These are phyloP conservation scores for Penicillium robsamsonii DNA, from an alignment of 495 filamentous ascomycete genomes.

Conservation along the genomic window DNA sequence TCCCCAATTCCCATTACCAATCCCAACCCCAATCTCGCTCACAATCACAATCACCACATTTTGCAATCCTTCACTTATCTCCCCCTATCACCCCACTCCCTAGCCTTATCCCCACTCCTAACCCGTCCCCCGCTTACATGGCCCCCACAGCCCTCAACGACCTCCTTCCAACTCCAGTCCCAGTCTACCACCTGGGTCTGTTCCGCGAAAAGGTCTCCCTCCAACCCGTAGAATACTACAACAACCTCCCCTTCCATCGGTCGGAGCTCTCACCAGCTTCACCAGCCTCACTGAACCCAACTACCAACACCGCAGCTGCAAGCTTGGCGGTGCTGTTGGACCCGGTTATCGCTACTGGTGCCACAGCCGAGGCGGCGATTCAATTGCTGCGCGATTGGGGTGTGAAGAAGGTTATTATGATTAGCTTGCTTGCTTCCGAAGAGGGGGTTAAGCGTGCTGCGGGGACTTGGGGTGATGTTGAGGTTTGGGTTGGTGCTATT, in stretches of 20 bases:
- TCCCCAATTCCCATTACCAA: constrained; percentile 1
- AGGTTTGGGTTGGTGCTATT: constrained; percentile 80
- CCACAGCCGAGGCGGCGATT: constrained; percentile 85
- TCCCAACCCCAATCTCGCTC: background rate
- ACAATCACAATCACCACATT: background rate
- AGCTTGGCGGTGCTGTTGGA: constrained; percentile 81
- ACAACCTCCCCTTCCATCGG: constrained; percentile 81
- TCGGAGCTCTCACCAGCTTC: constrained; percentile 29
- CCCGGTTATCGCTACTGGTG: constrained; percentile 91
- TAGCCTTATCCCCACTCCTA: background rate
- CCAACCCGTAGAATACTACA: constrained; percentile 96
- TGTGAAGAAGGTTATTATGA: constrained; percentile 71
- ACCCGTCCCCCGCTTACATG: constrained; percentile 7
- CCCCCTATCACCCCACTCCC: background rate
- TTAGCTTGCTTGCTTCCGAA: constrained; percentile 71
- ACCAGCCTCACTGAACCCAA: constrained; percentile 33
- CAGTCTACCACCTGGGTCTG: constrained; percentile 90
- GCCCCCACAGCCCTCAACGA: constrained; percentile 64
- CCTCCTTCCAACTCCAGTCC: constrained; percentile 75
- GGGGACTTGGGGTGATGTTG: constrained; percentile 68
- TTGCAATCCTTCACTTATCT: background rate
- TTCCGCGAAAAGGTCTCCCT: constrained; percentile 84
- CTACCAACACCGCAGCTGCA: constrained; percentile 40
- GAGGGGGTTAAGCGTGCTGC: constrained; percentile 67
- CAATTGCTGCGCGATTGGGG: constrained; percentile 90